Conservation (phyloP, 163 green algal genomes). For the Scenedesmus sp. region DNA sequence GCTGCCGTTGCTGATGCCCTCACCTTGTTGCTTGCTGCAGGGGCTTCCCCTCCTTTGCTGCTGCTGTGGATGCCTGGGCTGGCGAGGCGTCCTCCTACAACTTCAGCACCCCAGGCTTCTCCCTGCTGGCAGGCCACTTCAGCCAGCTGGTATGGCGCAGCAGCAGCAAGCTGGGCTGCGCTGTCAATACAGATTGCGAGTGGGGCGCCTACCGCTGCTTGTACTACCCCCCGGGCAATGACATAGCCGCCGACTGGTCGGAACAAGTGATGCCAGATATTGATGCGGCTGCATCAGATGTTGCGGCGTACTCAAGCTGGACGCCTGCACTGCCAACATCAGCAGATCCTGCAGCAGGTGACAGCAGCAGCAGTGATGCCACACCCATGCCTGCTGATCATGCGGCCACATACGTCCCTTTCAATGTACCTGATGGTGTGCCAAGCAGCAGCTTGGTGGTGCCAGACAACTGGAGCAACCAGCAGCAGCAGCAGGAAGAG, state of each 20-base stretch:
- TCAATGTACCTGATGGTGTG: background rate
- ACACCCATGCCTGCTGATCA: background rate
- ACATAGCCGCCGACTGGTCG: constrained; percentile 34
- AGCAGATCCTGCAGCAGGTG: background rate
- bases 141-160: constrained; percentile 44
- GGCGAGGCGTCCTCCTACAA: constrained; percentile 49
- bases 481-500: constrained; percentile 5
- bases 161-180: constrained; percentile 45
- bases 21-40: background rate
- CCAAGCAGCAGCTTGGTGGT: background rate
- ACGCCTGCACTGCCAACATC: background rate
- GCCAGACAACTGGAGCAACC: background rate
- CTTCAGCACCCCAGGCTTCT: constrained; percentile 48
- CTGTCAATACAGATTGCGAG: constrained; percentile 5
- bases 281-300: too few relatives aligned
- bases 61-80: constrained; percentile 44
- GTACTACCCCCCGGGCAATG: constrained; percentile 42
- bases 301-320: background rate
- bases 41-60: constrained; percentile 13
- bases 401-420: background rate
- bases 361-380: background rate
- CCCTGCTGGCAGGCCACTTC: constrained; percentile 41
- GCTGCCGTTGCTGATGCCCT: background rate
- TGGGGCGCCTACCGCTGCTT: constrained; percentile 37
- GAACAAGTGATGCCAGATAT: background rate